These are phyloP conservation scores for Gentiana straminea DNA, from an alignment of 257 asterid species.

Conservation along the genomic window DNA sequence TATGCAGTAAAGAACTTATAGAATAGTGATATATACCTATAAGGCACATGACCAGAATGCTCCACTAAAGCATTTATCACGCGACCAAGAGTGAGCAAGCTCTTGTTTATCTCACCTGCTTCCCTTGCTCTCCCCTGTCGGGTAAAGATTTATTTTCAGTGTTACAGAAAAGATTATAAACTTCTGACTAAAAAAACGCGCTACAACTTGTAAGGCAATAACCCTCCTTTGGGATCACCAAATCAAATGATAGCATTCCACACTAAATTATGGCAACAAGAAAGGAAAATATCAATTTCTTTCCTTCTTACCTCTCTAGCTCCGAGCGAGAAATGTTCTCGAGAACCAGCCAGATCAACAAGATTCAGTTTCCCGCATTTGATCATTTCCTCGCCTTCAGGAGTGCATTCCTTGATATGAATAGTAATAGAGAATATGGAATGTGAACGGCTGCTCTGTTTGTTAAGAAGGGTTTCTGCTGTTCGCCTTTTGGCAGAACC, in stretches of 20 bases:
- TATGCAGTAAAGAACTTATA: neutral
- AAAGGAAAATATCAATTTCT: neutral
- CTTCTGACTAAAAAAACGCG: too few relatives aligned
- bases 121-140: constrained; percentile 91
- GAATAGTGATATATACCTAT: constrained; percentile 31
- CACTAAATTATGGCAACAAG: too few relatives aligned
- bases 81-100: constrained; percentile 87
- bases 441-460: constrained; percentile 94
- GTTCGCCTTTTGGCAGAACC: constrained; percentile 91
- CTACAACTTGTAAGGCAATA: too few relatives aligned
- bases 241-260: too few relatives aligned
- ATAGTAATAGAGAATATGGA: constrained; percentile 85
- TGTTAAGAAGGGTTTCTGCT: constrained; percentile 89
- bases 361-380: constrained; percentile 88
- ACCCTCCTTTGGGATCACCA: too few relatives aligned
- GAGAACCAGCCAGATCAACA: constrained; percentile 90
- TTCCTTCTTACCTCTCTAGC: constrained; percentile 62
- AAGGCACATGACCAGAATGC: constrained; percentile 89
- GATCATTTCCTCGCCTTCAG: constrained; percentile 92
- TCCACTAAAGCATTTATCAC: constrained; percentile 88
- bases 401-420: constrained; percentile 86
- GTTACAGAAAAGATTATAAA: neutral
- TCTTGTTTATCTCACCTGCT: constrained; percentile 93
- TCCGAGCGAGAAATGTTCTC: constrained; percentile 91
- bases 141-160: constrained; percentile 3